Conservation (phyloP, 345 rosid genomes). For the Syzygium aromaticum region DNA sequence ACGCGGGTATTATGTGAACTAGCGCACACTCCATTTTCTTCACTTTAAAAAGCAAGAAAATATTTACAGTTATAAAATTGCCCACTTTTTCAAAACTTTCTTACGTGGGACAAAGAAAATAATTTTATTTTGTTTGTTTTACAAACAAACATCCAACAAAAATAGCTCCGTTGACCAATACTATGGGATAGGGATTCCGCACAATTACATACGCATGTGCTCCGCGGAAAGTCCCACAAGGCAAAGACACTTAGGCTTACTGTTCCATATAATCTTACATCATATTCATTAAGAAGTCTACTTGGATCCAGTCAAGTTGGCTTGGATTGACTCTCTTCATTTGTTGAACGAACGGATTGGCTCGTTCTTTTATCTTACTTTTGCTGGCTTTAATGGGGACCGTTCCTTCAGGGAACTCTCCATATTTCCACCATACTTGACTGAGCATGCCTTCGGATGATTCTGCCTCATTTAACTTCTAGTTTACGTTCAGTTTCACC, state of each 20-base stretch:
- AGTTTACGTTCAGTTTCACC: background rate
- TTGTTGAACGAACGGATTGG: background rate
- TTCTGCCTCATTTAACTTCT: background rate
- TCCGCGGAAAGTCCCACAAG: background rate
- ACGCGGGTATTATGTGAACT: too few relatives aligned
- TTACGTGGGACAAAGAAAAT: too few relatives aligned
- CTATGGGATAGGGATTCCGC: background rate
- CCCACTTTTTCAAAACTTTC: too few relatives aligned
- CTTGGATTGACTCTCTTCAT: background rate
- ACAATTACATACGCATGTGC: background rate
- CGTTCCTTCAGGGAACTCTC: background rate
- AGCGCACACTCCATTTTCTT: too few relatives aligned
- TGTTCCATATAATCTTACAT: background rate
- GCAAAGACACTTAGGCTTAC: background rate
- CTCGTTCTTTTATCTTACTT: background rate
- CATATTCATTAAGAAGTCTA: background rate
- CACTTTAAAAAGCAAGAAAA: too few relatives aligned
- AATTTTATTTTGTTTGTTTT: too few relatives aligned
- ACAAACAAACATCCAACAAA: too few relatives aligned
- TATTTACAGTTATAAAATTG: too few relatives aligned
- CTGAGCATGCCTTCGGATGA: background rate
- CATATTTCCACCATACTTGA: background rate
- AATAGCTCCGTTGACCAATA: background rate
- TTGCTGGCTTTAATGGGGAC: background rate
- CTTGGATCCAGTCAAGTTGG: background rate